Conservation (phyloP, 2,329 filamentous ascomycete genomes). For the Onygenales sp. region DNA sequence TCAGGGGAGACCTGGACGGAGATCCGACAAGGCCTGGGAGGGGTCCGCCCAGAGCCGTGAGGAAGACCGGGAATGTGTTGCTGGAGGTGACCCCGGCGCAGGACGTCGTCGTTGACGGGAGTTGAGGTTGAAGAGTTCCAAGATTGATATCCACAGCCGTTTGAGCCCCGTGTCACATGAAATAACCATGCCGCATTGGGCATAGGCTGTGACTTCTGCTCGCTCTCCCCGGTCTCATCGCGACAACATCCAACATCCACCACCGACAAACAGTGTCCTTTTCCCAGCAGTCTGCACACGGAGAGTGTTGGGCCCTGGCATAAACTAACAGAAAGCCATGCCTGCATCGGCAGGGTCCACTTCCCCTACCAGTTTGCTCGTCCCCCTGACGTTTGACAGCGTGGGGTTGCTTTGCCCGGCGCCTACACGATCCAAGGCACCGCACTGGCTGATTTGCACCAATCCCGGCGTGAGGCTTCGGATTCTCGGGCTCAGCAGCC, state of each 20-base stretch:
- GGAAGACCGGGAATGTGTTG: too few relatives aligned
- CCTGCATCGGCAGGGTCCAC: background rate
- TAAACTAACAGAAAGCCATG: background rate
- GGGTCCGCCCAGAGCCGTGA: too few relatives aligned
- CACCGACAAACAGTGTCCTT: background rate
- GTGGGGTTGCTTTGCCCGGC: background rate
- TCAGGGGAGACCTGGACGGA: too few relatives aligned
- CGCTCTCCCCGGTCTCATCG: background rate
- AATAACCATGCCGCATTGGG: constrained; percentile 1
- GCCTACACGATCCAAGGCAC: background rate
- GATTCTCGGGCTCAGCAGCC: too few relatives aligned
- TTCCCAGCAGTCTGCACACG: background rate
- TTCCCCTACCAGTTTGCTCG: background rate
- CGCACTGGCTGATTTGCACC: background rate
- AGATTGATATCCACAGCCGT: background rate
- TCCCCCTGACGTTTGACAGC: background rate
- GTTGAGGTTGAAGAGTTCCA: too few relatives aligned
- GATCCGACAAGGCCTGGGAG: too few relatives aligned
- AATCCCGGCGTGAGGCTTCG: background rate
- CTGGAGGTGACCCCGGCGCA: too few relatives aligned
- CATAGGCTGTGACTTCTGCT: background rate
- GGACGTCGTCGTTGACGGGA: too few relatives aligned
- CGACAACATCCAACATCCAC: background rate
- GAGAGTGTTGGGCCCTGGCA: background rate
- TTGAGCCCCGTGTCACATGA: constrained; percentile 4